Conservation (phyloP, 2,329 filamentous ascomycete genomes). For the Aureobasidium sp. region DNA sequence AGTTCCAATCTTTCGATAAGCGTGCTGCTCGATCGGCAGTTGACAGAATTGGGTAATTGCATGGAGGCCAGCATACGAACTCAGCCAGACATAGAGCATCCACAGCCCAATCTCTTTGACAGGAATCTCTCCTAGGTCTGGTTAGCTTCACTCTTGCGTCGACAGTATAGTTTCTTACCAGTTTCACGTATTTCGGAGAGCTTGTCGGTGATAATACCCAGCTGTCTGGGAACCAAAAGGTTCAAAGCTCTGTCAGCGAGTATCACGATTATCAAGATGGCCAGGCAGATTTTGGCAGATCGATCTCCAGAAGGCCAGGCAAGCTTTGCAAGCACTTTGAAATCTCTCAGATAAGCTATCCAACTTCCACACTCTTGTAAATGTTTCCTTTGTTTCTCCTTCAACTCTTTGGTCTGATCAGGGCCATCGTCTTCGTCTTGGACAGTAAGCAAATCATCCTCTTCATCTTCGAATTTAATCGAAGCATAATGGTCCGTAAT, state of each 20-base stretch:
- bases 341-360: constrained; percentile 69
- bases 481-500: constrained; percentile 18
- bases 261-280: constrained; percentile 61
- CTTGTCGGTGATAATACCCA: constrained; percentile 70
- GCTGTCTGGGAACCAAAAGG: constrained; percentile 70
- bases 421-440: constrained; percentile 47
- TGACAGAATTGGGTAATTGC: constrained; percentile 47
- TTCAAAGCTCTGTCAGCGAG: constrained; percentile 66
- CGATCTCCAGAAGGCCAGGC: constrained; percentile 66
- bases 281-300: constrained; percentile 59
- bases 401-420: constrained; percentile 51
- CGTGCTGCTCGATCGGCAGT: constrained; percentile 50
- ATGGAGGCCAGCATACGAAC: constrained; percentile 46
- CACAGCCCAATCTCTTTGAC: constrained; percentile 50
- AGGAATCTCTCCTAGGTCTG: constrained; percentile 30
- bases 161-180: constrained; percentile 23
- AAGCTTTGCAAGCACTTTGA: constrained; percentile 67
- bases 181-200: constrained; percentile 47
- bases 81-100: constrained; percentile 42
- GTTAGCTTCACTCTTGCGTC: neutral
- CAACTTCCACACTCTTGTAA: constrained; percentile 70
- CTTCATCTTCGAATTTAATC: constrained; percentile 9
- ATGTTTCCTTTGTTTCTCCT: constrained; percentile 48
- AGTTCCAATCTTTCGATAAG: constrained; percentile 51
- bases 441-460: constrained; percentile 22